A percentile compares a stretch with the other conserved stretches of the same genome.
phyloP scores from a whole-genome alignment of 306 rosid species.

The Prunus mume region DNA sequence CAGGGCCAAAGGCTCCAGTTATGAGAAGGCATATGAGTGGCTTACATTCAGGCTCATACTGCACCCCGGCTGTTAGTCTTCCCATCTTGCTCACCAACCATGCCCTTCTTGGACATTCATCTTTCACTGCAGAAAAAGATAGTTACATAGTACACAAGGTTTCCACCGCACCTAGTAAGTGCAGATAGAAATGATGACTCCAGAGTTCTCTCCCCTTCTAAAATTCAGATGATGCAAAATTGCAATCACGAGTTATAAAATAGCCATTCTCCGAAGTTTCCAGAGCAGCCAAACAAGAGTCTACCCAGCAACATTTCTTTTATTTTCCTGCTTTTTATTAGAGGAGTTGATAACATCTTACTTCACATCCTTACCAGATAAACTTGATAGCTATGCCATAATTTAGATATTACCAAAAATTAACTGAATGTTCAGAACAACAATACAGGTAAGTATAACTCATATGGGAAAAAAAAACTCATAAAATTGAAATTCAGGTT shows the following conservation, averaged over 20 bases:
- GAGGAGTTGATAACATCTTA: neutral
- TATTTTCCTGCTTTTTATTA: neutral
- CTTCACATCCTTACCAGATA: neutral
- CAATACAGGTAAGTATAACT: neutral
- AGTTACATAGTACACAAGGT: neutral
- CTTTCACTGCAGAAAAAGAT: constrained; percentile 51
- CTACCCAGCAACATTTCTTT: neutral
- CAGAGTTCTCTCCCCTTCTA: neutral
- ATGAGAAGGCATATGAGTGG: constrained; percentile 10
- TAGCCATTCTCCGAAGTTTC: neutral
- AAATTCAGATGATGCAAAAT: neutral
- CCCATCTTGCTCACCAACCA: constrained; percentile 94
- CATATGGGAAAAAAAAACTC: constrained; percentile 10
- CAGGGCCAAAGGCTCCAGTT: neutral
- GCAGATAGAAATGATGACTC: neutral
- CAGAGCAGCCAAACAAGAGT: neutral
- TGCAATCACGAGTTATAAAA: neutral
- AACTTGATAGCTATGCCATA: neutral
- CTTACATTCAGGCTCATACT: constrained; percentile 88
- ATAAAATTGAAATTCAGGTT: constrained; percentile 9
- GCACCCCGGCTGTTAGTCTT: constrained; percentile 88
- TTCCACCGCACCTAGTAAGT: neutral
- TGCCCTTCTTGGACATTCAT: constrained; percentile 62
- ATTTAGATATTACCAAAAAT: neutral
- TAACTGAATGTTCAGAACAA: neutral